These are phyloP conservation scores for Byssochlamys sp. DNA, from an alignment of 2,329 filamentous ascomycete genomes.

Conservation along the genomic window DNA sequence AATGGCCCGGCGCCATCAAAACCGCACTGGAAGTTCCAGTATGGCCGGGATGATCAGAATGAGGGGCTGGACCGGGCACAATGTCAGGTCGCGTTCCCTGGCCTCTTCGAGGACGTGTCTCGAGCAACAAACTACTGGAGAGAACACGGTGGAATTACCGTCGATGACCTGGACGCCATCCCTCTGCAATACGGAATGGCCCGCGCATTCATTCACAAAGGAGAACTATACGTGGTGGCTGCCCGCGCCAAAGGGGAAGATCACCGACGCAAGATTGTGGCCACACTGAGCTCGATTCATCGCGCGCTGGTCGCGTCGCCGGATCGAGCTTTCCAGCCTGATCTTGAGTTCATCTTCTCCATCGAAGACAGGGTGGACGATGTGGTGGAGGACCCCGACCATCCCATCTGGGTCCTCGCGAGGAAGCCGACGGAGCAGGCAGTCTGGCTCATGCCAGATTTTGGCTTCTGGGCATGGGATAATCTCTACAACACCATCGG, in stretches of 20 bases:
- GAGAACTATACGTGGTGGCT: constrained; percentile 23
- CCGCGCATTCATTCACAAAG: constrained; percentile 23
- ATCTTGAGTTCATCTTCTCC: constrained; percentile 41
- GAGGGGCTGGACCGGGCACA: constrained; percentile 18
- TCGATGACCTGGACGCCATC: constrained; percentile 20
- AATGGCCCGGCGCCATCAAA: constrained; percentile 4
- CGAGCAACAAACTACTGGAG: constrained; percentile 23
- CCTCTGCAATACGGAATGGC: constrained; percentile 23
- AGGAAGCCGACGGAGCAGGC: constrained; percentile 30
- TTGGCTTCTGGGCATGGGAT: constrained; percentile 44
- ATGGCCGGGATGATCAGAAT: constrained; percentile 23
- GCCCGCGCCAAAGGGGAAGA: constrained; percentile 25
- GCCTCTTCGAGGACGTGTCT: constrained; percentile 26
- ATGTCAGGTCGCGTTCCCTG: constrained; percentile 25
- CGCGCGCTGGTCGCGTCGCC: constrained; percentile 37
- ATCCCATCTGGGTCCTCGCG: constrained; percentile 37
- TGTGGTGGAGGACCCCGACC: constrained; percentile 18
- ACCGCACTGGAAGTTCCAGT: constrained; percentile 22
- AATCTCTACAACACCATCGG: constrained; percentile 25
- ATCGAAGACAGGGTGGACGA: constrained; percentile 37
- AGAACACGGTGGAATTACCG: constrained; percentile 14
- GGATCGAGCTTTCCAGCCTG: constrained; percentile 23
- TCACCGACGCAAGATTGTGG: constrained; percentile 30
- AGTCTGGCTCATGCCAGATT: constrained; percentile 45
- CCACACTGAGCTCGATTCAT: constrained; percentile 40